These are phyloP conservation scores for Trichoderma virens DNA, from an alignment of 495 filamentous ascomycete genomes.

Conservation along the genomic window DNA sequence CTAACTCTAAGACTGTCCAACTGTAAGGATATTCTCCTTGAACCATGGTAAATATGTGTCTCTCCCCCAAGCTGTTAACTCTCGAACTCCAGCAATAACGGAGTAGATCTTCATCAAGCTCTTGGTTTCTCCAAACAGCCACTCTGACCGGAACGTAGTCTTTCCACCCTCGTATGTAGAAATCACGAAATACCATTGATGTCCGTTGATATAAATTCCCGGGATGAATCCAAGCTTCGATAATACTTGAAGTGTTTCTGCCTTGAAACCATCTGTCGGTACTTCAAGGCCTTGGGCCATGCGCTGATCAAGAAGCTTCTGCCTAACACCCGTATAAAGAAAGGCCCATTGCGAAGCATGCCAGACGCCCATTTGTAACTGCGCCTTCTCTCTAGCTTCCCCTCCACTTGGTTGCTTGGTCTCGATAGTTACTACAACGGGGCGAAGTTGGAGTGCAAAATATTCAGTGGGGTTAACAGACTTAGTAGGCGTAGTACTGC, in stretches of 20 bases:
- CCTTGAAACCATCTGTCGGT: not conserved
- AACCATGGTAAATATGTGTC: constrained; percentile 14
- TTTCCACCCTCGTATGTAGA: constrained; percentile 13
- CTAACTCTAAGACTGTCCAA: not conserved
- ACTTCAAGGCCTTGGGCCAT: not conserved
- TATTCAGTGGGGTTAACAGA: constrained; percentile 13
- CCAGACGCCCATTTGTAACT: not conserved
- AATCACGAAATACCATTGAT: constrained; percentile 11
- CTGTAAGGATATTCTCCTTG: constrained; percentile 10
- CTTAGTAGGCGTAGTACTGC: constrained; percentile 8
- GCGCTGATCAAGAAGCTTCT: not conserved
- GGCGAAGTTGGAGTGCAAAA: not conserved
- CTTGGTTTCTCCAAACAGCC: constrained; percentile 10
- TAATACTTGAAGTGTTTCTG: not conserved
- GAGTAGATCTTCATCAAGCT: constrained; percentile 10
- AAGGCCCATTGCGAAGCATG: not conserved
- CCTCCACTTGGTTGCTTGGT: not conserved
- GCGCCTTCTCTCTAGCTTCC: not conserved
- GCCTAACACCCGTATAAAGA: not conserved
- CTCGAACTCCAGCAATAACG: constrained; percentile 12
- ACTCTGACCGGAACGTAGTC: constrained; percentile 8
- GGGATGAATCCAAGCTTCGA: constrained; percentile 13
- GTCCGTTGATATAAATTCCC: constrained; percentile 11
- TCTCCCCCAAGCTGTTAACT: constrained; percentile 10
- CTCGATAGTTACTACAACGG: not conserved